Evolutionary conservation across 139 green algal species (phyloP).

Genomic region (Chlorella vulgaris): DNA sequence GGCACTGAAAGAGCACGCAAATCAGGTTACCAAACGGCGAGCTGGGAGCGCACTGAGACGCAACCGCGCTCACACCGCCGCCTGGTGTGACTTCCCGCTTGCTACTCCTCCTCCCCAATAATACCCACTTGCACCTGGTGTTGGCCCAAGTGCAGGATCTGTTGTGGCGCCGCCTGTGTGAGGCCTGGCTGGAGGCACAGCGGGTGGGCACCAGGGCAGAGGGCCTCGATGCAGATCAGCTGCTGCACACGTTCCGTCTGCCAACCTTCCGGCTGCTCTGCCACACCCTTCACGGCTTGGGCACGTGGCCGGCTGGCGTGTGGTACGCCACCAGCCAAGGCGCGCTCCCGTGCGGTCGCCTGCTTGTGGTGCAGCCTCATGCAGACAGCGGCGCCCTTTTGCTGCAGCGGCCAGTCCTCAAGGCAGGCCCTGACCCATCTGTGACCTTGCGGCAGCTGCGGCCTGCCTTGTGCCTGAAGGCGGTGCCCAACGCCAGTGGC

Average conservation of each 20-base stretch:
- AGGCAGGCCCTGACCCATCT: background rate
- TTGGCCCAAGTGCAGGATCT: background rate
- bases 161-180: slow-evolving; percentile 5
- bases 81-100: too few species aligned
- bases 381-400: background rate
- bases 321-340: background rate
- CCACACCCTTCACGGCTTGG: background rate
- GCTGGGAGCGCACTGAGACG: too few species aligned
- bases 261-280: background rate
- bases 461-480: background rate
- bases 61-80: too few species aligned
- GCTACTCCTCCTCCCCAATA: background rate
- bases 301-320: slow-evolving; percentile 9
- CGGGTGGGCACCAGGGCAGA: background rate
- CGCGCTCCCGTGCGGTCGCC: background rate
- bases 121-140: background rate
- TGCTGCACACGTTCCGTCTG: background rate
- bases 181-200: slow-evolving; percentile 6
- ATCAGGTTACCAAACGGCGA: too few species aligned
- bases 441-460: background rate
- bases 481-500: background rate
- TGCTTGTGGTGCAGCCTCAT: background rate
- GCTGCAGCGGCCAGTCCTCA: background rate
- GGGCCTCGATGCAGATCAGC: background rate
- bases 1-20: too few species aligned